A percentile compares a stretch with the other conserved stretches of the same genome.
These are phyloP conservation scores for Cylindrodendrum hubeiense DNA, from an alignment of 2,329 filamentous ascomycete genomes.

Conservation along the genomic window DNA sequence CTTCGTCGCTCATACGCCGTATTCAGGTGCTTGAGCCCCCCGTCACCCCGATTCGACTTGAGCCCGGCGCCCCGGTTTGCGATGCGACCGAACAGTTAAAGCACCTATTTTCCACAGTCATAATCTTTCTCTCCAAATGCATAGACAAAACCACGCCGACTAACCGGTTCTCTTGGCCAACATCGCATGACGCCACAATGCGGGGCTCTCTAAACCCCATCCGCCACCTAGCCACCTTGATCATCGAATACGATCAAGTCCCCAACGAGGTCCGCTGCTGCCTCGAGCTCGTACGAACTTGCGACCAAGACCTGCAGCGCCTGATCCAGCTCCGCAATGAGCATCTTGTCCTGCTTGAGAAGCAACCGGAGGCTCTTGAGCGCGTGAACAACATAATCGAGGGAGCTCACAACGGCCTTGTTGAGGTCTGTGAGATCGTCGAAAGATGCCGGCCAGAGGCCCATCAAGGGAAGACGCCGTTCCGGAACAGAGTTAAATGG, in stretches of 20 bases:
- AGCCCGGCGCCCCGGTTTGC: neutral
- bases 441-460: slow-evolving; percentile 8
- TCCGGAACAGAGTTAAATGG: slow-evolving; percentile 6
- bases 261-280: slow-evolving; percentile 6
- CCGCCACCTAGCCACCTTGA: slow-evolving; percentile 2
- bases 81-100: neutral
- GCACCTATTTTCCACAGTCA: too few relatives aligned
- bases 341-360: neutral
- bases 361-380: neutral
- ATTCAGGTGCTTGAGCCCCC: too few relatives aligned
- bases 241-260: slow-evolving; percentile 9
- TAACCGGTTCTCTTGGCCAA: neutral
- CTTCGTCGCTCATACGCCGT: too few relatives aligned
- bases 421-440: slow-evolving; percentile 2
- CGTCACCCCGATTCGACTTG: neutral
- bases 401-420: neutral
- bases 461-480: neutral
- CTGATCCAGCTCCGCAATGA: slow-evolving; percentile 14
- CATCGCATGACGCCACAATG: neutral
- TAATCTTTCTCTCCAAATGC: neutral
- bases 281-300: slow-evolving; percentile 12
- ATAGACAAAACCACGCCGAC: neutral
- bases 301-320: slow-evolving; percentile 15
- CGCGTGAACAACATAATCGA: slow-evolving; percentile 13
- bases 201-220: neutral